Evolutionary conservation across 345 rosid species (phyloP).

Genomic region (Tarenaya hassleriana): DNA sequence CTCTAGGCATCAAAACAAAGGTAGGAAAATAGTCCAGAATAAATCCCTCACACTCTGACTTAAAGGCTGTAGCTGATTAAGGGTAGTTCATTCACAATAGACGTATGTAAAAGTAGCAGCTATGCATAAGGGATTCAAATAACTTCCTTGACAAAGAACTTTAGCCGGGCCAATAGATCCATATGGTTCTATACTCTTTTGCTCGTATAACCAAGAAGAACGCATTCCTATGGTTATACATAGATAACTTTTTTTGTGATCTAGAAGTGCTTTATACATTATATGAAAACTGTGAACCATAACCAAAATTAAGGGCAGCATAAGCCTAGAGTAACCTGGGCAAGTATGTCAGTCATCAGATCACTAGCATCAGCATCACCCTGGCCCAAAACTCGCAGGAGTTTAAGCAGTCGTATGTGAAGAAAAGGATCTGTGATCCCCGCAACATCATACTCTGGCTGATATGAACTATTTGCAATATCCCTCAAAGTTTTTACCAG

Average conservation of each 20-base stretch:
- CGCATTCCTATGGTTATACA: too few species aligned
- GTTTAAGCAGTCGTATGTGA: slow-evolving; percentile 90
- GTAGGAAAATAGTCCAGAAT: slow-evolving; percentile 15
- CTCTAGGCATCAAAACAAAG: slow-evolving; percentile 7
- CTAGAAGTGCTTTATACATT: background rate
- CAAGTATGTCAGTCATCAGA: slow-evolving; percentile 95
- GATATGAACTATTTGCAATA: slow-evolving; percentile 83
- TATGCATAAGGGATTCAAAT: too few species aligned
- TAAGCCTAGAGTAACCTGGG: slow-evolving; percentile 56
- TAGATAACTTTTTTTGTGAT: background rate
- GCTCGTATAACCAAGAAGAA: too few species aligned
- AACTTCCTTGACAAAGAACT: too few species aligned
- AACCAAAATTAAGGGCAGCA: slow-evolving; percentile 9
- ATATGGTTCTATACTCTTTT: too few species aligned
- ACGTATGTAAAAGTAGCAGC: slow-evolving; percentile 13
- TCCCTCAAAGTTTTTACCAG: slow-evolving; percentile 83
- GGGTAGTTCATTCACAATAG: background rate
- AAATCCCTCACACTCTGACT: slow-evolving; percentile 15
- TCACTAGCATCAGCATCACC: slow-evolving; percentile 97
- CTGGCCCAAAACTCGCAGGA: slow-evolving; percentile 80
- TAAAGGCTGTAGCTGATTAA: background rate
- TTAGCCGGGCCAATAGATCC: too few species aligned
- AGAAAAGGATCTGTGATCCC: slow-evolving; percentile 98
- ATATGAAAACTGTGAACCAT: slow-evolving; percentile 6
- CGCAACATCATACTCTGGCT: slow-evolving; percentile 97